Conservation (phyloP, 305 asterid species). For the Ajuga reptans region DNA sequence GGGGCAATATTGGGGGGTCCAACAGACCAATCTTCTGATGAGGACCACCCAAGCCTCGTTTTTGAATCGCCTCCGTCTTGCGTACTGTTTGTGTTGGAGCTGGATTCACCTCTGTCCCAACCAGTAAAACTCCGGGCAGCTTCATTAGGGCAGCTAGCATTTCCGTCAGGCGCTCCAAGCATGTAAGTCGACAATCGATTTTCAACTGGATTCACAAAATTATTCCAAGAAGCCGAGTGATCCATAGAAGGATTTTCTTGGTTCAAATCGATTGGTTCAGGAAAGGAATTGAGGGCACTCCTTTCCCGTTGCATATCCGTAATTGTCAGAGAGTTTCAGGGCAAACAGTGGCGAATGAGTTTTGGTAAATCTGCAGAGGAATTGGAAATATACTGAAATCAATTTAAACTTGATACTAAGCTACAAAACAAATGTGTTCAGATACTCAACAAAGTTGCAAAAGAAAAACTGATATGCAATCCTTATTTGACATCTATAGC, state of each 20-base stretch:
- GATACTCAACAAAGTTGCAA: neutral
- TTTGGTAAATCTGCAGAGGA: slow-evolving; percentile 15
- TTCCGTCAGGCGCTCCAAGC: slow-evolving; percentile 35
- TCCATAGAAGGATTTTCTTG: slow-evolving; percentile 51
- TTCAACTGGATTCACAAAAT: slow-evolving; percentile 49
- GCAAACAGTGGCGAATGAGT: neutral
- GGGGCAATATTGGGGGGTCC: slow-evolving; percentile 29
- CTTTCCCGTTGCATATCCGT: slow-evolving; percentile 64
- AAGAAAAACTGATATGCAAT: neutral
- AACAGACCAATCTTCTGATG: slow-evolving; percentile 43
- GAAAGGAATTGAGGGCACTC: slow-evolving; percentile 50
- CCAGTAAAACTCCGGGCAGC: slow-evolving; percentile 30
- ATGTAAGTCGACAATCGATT: slow-evolving; percentile 36
- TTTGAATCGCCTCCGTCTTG: slow-evolving; percentile 32
- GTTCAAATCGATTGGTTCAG: slow-evolving; percentile 64
- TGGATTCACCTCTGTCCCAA: slow-evolving; percentile 74
- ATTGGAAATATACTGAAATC: neutral
- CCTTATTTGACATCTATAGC: neutral
- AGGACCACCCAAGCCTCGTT: slow-evolving; percentile 42
- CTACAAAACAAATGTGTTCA: neutral
- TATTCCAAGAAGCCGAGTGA: slow-evolving; percentile 41
- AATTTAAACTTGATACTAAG: neutral
- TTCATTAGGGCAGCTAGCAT: slow-evolving; percentile 23
- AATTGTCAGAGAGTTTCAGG: neutral
- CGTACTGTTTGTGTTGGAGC: slow-evolving; percentile 40